Evolutionary conservation across 1,139 yeast species (phyloP).

Genomic region (Pichia sp.): DNA sequence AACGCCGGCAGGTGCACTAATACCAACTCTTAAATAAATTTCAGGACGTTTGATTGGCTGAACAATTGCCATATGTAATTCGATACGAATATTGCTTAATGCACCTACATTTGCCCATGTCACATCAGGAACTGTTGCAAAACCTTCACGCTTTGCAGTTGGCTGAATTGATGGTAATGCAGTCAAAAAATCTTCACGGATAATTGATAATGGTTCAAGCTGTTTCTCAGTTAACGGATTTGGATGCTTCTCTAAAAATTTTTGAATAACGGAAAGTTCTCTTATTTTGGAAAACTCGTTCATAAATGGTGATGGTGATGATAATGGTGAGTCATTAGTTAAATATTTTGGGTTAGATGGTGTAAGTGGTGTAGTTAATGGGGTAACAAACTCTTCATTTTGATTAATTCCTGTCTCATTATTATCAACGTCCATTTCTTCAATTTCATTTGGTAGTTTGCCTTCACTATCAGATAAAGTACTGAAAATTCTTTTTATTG

Average conservation of each 20-base stretch:
- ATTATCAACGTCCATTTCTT: constrained; percentile 15
- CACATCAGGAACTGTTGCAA: constrained; percentile 97
- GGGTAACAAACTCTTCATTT: constrained; percentile 45
- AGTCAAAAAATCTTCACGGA: constrained; percentile 68
- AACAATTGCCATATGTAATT: constrained; percentile 93
- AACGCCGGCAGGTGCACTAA: constrained; percentile 95
- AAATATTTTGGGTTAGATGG: constrained; percentile 28
- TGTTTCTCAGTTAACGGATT: constrained; percentile 71
- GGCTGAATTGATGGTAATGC: constrained; percentile 96
- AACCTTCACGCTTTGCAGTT: constrained; percentile 97
- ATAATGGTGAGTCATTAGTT: constrained; percentile 24
- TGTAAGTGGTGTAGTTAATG: constrained; percentile 13
- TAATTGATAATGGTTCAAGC: constrained; percentile 66
- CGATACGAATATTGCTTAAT: constrained; percentile 68
- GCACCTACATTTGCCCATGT: constrained; percentile 97
- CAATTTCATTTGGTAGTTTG: constrained; percentile 14
- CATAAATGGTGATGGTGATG: background rate
- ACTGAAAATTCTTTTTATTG: constrained; percentile 80
- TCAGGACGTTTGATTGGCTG: constrained; percentile 96
- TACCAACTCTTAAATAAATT: constrained; percentile 82
- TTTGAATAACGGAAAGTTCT: constrained; percentile 58
- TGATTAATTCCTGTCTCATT: constrained; percentile 60
- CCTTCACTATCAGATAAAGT: constrained; percentile 13
- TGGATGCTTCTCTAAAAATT: constrained; percentile 69
- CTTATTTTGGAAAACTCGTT: background rate